Percentiles rank a stretch among this genome's conserved stretches.
These are phyloP conservation scores for Backusella macrospora DNA, from an alignment of 192 early-diverging fungal species.

Conservation along the genomic window DNA sequence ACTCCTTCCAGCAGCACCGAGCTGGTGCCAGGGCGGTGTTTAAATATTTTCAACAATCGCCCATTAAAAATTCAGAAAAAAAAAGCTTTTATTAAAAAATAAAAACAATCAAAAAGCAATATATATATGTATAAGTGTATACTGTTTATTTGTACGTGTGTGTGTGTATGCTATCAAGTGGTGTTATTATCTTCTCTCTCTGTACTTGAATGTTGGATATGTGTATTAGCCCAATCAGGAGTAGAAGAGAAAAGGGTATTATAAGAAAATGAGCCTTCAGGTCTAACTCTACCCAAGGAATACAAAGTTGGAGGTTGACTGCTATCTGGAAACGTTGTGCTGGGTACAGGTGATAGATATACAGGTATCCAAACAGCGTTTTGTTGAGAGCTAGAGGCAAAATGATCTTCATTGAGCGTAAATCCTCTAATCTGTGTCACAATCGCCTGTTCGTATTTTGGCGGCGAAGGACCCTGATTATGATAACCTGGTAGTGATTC, in stretches of 20 bases:
- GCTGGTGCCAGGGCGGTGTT: too few species aligned
- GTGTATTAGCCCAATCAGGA: constrained; percentile 2
- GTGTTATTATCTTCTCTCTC: too few species aligned
- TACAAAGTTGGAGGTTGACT: not conserved
- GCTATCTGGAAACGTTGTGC: not conserved
- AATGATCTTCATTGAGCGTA: not conserved
- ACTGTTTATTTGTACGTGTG: too few species aligned
- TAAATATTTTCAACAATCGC: too few species aligned
- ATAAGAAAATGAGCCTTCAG: not conserved
- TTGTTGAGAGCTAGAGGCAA: not conserved
- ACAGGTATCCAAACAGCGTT: constrained; percentile 4
- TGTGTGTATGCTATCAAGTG: too few species aligned
- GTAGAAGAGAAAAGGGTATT: not conserved
- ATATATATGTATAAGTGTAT: too few species aligned
- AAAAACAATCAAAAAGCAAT: too few species aligned
- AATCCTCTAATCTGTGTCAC: constrained; percentile 26
- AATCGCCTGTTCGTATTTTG: constrained; percentile 32
- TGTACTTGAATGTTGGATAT: not conserved
- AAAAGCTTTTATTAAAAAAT: too few species aligned
- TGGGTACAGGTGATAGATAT: not conserved
- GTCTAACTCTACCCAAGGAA: not conserved
- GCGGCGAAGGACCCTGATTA: constrained; percentile 21
- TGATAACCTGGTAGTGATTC: constrained; percentile 21
- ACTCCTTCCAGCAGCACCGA: not conserved
- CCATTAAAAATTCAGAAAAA: too few species aligned